These are phyloP conservation scores for Monilinia aucupariae DNA, from an alignment of 2,329 filamentous ascomycete species.

Conservation along the genomic window DNA sequence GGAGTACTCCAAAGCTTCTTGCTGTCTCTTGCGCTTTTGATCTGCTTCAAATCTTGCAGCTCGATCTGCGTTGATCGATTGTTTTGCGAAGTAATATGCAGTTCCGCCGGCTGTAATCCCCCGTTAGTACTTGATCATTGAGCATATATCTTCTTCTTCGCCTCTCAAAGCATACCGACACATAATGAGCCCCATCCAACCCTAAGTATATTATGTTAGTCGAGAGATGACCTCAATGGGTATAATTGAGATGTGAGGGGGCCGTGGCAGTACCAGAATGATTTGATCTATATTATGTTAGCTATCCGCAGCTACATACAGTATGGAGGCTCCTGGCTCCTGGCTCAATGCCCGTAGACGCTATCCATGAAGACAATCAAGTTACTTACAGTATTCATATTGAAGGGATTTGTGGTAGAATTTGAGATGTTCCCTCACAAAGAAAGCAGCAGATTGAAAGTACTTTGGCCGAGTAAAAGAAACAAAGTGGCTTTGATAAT, in stretches of 20 bases:
- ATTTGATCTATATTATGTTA: slow-evolving; percentile 49
- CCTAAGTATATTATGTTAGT: slow-evolving; percentile 46
- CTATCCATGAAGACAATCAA: not conserved
- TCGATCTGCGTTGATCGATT: slow-evolving; percentile 87
- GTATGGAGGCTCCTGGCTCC: not conserved
- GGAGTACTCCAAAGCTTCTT: slow-evolving; percentile 50
- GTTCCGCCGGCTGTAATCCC: slow-evolving; percentile 66
- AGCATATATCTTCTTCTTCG: not conserved
- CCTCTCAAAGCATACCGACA: slow-evolving; percentile 54
- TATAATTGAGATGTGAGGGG: slow-evolving; percentile 9
- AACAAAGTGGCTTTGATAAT: not conserved
- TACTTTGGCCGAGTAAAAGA: not conserved
- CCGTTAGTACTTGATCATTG: slow-evolving; percentile 17
- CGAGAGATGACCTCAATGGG: slow-evolving; percentile 12
- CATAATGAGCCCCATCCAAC: slow-evolving; percentile 88
- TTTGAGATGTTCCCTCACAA: not conserved
- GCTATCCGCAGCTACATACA: slow-evolving; percentile 15
- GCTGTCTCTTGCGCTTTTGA: slow-evolving; percentile 53
- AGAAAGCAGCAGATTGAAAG: not conserved
- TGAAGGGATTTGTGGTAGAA: slow-evolving; percentile 10
- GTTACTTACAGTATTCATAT: slow-evolving; percentile 51
- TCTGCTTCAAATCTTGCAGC: slow-evolving; percentile 61
- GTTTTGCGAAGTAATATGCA: slow-evolving; percentile 95
- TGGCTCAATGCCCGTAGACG: not conserved
- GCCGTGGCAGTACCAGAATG: slow-evolving; percentile 52